These are phyloP conservation scores for Malassezia japonica DNA, from an alignment of 1,284 basidiomycete species.

Conservation along the genomic window DNA sequence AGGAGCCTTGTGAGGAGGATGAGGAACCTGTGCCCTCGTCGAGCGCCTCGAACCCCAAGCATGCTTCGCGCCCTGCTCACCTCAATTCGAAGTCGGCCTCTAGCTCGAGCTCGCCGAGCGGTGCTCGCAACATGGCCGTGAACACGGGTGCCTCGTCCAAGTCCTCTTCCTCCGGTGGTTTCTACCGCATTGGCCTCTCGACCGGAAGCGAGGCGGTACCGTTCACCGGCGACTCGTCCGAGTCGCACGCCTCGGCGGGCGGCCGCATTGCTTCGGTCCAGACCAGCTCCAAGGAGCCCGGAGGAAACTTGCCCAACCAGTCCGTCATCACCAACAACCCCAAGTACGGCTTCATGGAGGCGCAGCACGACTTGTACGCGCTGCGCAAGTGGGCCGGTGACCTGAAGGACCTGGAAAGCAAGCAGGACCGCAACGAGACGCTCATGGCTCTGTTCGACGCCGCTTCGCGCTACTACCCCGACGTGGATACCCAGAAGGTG, in stretches of 20 bases:
- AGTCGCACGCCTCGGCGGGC: background rate
- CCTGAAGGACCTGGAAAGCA: constrained; percentile 21
- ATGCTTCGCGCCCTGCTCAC: no score
- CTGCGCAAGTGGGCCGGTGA: constrained; percentile 40
- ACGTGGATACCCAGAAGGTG: constrained; percentile 32
- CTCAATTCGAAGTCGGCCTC: no score
- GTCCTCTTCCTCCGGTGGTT: background rate
- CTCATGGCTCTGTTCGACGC: constrained; percentile 39
- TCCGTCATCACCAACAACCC: constrained; percentile 27
- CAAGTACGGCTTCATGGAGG: constrained; percentile 26
- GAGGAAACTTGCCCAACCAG: constrained; percentile 17
- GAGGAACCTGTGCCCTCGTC: no score
- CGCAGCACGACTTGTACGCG: constrained; percentile 31
- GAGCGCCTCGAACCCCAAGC: no score
- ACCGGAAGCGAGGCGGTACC: background rate
- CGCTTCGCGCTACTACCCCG: constrained; percentile 41
- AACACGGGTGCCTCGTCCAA: background rate
- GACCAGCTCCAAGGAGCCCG: constrained; percentile 4
- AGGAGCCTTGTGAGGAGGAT: no score
- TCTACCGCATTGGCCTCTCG: constrained; percentile 1
- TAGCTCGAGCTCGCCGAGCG: background rate
- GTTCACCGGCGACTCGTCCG: background rate
- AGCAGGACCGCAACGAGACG: constrained; percentile 30
- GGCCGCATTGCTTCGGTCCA: constrained; percentile 4
- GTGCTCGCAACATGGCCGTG: background rate